These are phyloP conservation scores for Quercus engelmannii DNA, from an alignment of 306 rosid genomes.

Conservation along the genomic window DNA sequence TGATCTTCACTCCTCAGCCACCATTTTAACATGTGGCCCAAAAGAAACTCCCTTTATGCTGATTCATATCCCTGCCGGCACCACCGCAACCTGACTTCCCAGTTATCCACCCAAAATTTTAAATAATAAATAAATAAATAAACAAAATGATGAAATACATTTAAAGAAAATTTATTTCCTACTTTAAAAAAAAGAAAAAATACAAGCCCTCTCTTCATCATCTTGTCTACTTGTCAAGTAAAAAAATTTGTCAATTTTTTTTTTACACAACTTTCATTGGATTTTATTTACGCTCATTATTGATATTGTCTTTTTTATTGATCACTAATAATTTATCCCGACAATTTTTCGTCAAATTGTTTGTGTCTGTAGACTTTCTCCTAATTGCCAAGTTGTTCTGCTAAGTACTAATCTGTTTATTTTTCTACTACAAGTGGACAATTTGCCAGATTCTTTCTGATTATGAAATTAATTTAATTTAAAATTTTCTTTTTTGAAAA, in stretches of 20 bases:
- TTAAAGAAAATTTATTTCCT: background rate
- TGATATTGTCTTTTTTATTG: fast-evolving
- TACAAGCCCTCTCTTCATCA: too few relatives aligned
- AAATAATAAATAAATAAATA: background rate
- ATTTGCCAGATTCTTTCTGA: background rate
- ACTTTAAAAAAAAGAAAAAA: background rate
- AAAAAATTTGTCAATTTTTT: too few relatives aligned
- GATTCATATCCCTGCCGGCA: background rate
- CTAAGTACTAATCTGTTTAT: too few relatives aligned
- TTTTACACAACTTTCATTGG: too few relatives aligned
- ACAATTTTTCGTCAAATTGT: too few relatives aligned
- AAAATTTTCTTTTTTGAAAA: slow-evolving; percentile 2
- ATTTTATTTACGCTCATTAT: too few relatives aligned
- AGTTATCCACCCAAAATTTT: background rate
- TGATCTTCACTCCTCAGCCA: too few relatives aligned
- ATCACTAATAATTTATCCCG: too few relatives aligned
- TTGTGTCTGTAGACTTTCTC: fast-evolving
- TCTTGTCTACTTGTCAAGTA: too few relatives aligned
- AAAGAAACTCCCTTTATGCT: background rate
- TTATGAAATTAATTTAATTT: background rate
- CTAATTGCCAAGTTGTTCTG: too few relatives aligned
- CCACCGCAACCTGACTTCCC: background rate
- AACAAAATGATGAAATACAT: background rate
- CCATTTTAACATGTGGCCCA: background rate
- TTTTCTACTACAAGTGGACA: background rate